Evolutionary conservation across 441 rosid genomes (phyloP).

Genomic region (Populus hybrid): DNA sequence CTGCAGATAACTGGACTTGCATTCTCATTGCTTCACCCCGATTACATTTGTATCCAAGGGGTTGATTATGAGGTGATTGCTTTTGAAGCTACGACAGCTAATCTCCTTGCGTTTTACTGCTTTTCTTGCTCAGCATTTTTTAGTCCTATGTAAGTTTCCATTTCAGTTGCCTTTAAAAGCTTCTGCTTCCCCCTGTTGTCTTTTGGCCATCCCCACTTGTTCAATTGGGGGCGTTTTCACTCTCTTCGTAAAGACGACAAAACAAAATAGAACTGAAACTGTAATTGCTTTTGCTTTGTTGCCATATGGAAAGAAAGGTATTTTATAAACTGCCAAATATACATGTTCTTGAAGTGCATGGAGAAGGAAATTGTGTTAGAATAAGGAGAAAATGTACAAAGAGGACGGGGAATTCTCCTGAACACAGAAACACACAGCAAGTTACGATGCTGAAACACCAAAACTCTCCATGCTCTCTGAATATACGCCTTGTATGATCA

Average conservation of each 20-base stretch:
- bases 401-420: not conserved
- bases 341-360: not conserved
- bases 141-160: not conserved
- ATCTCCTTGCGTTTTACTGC: not conserved
- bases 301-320: not conserved
- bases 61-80: slow-evolving; percentile 63
- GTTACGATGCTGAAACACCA: not conserved
- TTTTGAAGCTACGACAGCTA: not conserved
- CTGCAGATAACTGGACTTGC: slow-evolving; percentile 61
- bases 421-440: not conserved
- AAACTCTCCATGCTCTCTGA: not conserved
- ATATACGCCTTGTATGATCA: not conserved
- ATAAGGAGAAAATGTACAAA: not conserved
- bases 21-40: slow-evolving; percentile 52
- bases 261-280: not conserved
- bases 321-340: not conserved
- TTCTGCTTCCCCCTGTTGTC: not conserved
- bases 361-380: not conserved
- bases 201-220: not conserved
- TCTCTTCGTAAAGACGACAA: not conserved
- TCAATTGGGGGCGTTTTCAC: not conserved
- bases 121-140: not conserved
- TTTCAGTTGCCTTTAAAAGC: not conserved
- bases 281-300: not conserved
- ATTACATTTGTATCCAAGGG: slow-evolving; percentile 60